A percentile compares a stretch with the other conserved stretches of the same genome.
Evolutionary conservation across 345 rosid genomes (phyloP).

Genomic region (Murraya koenigii): DNA sequence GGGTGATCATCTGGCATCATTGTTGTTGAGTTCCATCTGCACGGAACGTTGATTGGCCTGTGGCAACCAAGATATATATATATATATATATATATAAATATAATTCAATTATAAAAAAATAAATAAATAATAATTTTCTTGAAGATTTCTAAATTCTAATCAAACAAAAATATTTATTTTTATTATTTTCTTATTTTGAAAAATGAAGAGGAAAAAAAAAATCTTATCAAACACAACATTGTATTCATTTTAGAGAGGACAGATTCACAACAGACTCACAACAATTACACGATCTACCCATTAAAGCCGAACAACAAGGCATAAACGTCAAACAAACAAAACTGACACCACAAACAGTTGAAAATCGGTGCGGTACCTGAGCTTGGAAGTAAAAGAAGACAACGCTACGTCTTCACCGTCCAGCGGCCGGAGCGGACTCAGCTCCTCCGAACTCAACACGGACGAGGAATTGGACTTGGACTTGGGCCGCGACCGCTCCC

Average conservation of each 20-base stretch:
- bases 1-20: conserved; percentile 29
- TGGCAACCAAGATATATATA: background rate
- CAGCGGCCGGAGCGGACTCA: conserved; percentile 64
- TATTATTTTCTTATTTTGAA: too few relatives aligned
- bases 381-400: conserved; percentile 76
- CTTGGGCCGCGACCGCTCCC: conserved; percentile 55
- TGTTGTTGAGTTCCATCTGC: conserved; percentile 59
- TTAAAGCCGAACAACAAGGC: background rate
- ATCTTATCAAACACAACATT: too few relatives aligned
- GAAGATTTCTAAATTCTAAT: background rate
- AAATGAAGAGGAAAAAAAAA: too few relatives aligned
- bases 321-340: background rate
- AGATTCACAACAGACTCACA: too few relatives aligned
- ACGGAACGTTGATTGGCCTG: conserved; percentile 79
- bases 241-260: too few relatives aligned
- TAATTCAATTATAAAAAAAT: too few relatives aligned
- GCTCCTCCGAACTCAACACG: conserved; percentile 71
- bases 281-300: background rate
- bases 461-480: conserved; percentile 73
- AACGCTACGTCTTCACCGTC: conserved; percentile 62
- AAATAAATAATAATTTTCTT: background rate
- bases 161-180: too few relatives aligned
- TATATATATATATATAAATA: too few relatives aligned
- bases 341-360: conserved; percentile 2
- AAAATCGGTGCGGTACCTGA: conserved; percentile 45